Percentiles rank a stretch among this genome's conserved stretches.
Evolutionary conservation across 306 rosid species (phyloP).

Genomic region (Citrullus mucosospermus): DNA sequence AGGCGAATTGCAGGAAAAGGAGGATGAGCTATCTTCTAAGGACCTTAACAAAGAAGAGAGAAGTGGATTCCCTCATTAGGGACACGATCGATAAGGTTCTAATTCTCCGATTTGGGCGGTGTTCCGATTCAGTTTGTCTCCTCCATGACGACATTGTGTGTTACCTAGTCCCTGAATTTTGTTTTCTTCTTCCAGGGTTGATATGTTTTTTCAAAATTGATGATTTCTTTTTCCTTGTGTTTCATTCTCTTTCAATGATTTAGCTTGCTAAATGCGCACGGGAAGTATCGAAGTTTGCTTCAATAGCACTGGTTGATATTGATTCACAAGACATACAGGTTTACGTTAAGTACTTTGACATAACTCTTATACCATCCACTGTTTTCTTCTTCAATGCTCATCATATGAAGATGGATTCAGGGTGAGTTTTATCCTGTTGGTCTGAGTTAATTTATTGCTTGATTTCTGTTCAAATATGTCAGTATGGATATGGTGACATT

Average conservation of each 20-base stretch:
- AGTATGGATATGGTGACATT: not conserved
- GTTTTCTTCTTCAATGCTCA: conserved; percentile 92
- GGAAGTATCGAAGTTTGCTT: conserved; percentile 79
- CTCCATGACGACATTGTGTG: conserved; percentile 63
- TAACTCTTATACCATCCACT: conserved; percentile 59
- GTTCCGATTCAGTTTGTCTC: conserved; percentile 50
- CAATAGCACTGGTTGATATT: conserved; percentile 55
- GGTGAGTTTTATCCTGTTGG: conserved; percentile 22
- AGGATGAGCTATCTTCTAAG: conserved; percentile 30
- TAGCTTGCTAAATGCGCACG: conserved; percentile 70
- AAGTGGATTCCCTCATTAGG: conserved; percentile 60
- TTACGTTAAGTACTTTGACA: conserved; percentile 69
- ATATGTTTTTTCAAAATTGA: not conserved
- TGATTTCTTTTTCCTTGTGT: not conserved
- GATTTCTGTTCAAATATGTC: not conserved
- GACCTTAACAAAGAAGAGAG: conserved; percentile 41
- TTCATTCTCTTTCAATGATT: not conserved
- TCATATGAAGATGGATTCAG: conserved; percentile 96
- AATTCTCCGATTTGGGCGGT: conserved; percentile 71
- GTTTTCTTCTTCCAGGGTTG: not conserved
- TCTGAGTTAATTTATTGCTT: not conserved
- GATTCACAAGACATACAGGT: conserved; percentile 69
- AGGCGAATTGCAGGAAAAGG: not conserved
- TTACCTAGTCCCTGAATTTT: not conserved
- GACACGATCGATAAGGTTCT: conserved; percentile 79